Conservation (phyloP, 208 protist species). For the Willaertia magna region DNA sequence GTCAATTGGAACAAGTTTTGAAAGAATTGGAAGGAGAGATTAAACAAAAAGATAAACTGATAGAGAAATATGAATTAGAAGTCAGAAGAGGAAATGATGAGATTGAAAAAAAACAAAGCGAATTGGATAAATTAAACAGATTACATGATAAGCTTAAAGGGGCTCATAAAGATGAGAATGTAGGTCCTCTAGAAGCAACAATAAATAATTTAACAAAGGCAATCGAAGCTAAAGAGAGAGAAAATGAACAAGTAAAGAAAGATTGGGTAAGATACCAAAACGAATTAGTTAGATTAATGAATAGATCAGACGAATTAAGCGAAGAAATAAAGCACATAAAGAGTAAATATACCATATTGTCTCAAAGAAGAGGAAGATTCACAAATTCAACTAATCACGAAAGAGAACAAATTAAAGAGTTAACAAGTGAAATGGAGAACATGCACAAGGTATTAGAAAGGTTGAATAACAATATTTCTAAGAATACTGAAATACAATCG, state of each 20-base stretch:
- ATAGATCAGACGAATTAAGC: conserved; percentile 60
- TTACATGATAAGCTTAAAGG: conserved; percentile 69
- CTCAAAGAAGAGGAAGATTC: conserved; percentile 69
- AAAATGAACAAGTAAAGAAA: conserved; percentile 77
- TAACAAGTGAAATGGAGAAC: conserved; percentile 61
- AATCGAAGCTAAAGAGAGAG: conserved; percentile 64
- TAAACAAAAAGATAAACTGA: conserved; percentile 61
- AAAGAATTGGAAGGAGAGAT: conserved; percentile 69
- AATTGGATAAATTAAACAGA: conserved; percentile 84
- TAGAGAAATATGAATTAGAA: conserved; percentile 83
- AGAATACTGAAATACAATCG: conserved; percentile 55
- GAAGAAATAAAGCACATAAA: conserved; percentile 67
- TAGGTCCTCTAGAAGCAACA: conserved; percentile 79
- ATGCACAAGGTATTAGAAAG: conserved; percentile 80
- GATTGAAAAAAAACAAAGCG: conserved; percentile 86
- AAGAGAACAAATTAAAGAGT: conserved; percentile 51
- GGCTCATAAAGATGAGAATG: conserved; percentile 61
- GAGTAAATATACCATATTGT: conserved; percentile 64
- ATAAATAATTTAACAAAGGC: conserved; percentile 81
- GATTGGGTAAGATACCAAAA: conserved; percentile 85
- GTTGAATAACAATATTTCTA: conserved; percentile 69
- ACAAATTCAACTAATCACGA: conserved; percentile 39
- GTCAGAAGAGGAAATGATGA: conserved; percentile 81
- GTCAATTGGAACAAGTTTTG: conserved; percentile 62
- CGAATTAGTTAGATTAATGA: conserved; percentile 78